Conservation (phyloP, 2,329 filamentous ascomycete species). For the Coniochaeta hoffmannii region DNA sequence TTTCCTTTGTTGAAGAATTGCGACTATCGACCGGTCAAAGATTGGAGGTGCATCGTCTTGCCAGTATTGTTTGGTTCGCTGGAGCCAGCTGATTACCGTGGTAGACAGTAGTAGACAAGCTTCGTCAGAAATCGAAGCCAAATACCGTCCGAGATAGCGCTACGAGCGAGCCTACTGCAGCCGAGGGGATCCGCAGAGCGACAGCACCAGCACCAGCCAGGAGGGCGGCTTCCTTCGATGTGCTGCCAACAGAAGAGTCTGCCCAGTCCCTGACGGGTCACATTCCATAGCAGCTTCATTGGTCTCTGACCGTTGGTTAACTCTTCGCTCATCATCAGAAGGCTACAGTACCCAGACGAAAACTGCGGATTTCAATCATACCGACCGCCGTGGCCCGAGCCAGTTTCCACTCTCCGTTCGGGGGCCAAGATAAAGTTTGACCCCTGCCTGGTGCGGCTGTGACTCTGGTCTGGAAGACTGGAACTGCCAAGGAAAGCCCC, state of each 20-base stretch:
- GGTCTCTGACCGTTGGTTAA: too few relatives aligned
- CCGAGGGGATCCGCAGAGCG: background rate
- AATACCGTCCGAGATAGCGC: conserved; percentile 17
- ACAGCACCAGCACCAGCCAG: background rate
- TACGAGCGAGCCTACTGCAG: background rate
- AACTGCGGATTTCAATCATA: background rate
- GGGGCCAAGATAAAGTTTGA: background rate
- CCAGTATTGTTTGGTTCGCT: conserved; percentile 13
- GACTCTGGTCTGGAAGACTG: background rate
- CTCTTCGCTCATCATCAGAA: too few relatives aligned
- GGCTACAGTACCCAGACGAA: background rate
- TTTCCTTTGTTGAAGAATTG: conserved; percentile 1
- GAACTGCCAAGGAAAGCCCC: background rate
- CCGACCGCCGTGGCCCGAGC: background rate
- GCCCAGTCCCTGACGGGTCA: too few relatives aligned
- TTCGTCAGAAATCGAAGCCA: conserved; percentile 6
- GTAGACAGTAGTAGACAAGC: too few relatives aligned
- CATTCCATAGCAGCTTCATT: too few relatives aligned
- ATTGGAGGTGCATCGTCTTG: background rate
- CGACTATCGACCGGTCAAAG: background rate
- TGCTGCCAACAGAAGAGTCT: background rate
- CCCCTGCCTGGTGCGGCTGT: background rate
- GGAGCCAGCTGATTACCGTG: too few relatives aligned
- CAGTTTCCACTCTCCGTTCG: background rate
- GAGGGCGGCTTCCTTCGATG: background rate